Percentiles rank a stretch among this genome's conserved stretches.
These are phyloP conservation scores for Penicillium sp. DNA, from an alignment of 2,329 filamentous ascomycete species.

Conservation along the genomic window DNA sequence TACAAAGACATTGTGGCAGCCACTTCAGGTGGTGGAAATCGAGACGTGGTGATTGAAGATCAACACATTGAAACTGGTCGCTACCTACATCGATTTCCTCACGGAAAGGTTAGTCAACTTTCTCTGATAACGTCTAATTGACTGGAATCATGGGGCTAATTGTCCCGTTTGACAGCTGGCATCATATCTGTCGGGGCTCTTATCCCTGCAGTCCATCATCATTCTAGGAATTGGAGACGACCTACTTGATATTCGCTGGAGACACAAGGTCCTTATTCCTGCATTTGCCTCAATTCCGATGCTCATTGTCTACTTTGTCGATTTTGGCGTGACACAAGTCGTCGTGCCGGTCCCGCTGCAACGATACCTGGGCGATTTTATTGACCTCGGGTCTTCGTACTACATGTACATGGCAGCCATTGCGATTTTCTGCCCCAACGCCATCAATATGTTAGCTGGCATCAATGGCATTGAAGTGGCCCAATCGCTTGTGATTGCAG, in stretches of 20 bases:
- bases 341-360: conserved; percentile 87
- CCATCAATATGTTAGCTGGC: conserved; percentile 99
- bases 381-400: conserved; percentile 83
- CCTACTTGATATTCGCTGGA: conserved; percentile 97
- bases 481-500: conserved; percentile 88
- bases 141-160: conserved; percentile 7
- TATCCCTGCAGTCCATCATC: conserved; percentile 87
- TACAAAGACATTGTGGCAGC: conserved; percentile 97
- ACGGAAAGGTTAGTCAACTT: conserved; percentile 72
- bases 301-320: conserved; percentile 96
- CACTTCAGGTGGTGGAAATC: conserved; percentile 89
- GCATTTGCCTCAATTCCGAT: conserved; percentile 91
- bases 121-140: neutral
- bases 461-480: conserved; percentile 97
- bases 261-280: conserved; percentile 97
- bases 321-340: conserved; percentile 95
- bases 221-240: conserved; percentile 94
- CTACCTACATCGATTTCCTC: conserved; percentile 87
- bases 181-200: conserved; percentile 90
- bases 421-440: conserved; percentile 97
- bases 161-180: conserved; percentile 67
- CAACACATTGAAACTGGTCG: conserved; percentile 79
- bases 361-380: conserved; percentile 79
- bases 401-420: conserved; percentile 97
- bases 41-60: conserved; percentile 77